Percentiles rank a stretch among this genome's conserved stretches.
Evolutionary conservation across 768 basidiomycete species (phyloP).

Genomic region (Podaxis sp.): DNA sequence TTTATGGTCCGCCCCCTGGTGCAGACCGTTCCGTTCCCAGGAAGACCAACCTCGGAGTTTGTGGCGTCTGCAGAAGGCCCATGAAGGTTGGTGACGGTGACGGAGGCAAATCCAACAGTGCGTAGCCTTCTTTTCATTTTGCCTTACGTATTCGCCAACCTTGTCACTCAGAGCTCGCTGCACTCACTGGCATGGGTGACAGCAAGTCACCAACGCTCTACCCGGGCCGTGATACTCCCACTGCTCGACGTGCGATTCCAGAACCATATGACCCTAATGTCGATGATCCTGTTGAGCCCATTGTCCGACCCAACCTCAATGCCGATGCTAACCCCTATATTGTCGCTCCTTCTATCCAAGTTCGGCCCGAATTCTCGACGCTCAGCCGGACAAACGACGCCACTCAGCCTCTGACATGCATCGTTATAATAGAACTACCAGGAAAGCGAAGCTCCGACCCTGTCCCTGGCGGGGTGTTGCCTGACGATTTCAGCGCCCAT

Average conservation of each 20-base stretch:
- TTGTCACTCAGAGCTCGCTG: constrained; percentile 71
- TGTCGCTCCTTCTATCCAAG: constrained; percentile 89
- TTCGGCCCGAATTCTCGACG: constrained; percentile 87
- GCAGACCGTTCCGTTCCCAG: constrained; percentile 52
- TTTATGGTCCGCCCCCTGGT: constrained; percentile 83
- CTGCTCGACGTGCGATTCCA: constrained; percentile 32
- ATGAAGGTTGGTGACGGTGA: constrained; percentile 95
- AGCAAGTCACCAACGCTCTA: constrained; percentile 50
- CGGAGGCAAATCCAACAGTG: constrained; percentile 87
- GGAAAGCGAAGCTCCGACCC: constrained; percentile 53
- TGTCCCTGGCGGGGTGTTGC: constrained; percentile 50
- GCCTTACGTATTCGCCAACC: not conserved
- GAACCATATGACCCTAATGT: constrained; percentile 66
- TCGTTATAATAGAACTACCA: constrained; percentile 90
- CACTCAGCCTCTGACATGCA: constrained; percentile 88
- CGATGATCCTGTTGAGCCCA: constrained; percentile 80
- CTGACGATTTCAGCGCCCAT: constrained; percentile 39
- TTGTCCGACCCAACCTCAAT: constrained; percentile 43
- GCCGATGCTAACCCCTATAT: constrained; percentile 62
- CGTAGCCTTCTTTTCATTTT: constrained; percentile 14
- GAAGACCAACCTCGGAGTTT: constrained; percentile 86
- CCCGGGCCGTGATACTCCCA: constrained; percentile 66
- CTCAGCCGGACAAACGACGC: constrained; percentile 64
- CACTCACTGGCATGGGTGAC: constrained; percentile 86
- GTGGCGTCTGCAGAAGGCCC: constrained; percentile 92